These are phyloP conservation scores for Blakeslea trispora DNA, from an alignment of 371 early-diverging fungal genomes.

Conservation along the genomic window DNA sequence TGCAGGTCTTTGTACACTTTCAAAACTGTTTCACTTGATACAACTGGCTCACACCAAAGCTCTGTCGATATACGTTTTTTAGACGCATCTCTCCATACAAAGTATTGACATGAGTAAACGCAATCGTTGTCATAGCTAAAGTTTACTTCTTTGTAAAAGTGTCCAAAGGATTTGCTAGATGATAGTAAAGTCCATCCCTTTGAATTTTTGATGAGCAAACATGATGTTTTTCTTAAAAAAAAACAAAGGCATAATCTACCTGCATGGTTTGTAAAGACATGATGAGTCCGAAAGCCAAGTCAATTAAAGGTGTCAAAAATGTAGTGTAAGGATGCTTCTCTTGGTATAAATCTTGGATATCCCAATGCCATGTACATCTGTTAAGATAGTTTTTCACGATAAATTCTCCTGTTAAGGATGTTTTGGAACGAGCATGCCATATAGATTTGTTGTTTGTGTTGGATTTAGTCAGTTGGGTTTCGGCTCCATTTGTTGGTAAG, in stretches of 20 bases:
- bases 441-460: constrained; percentile 1
- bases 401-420: constrained; percentile 40
- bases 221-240: neutral
- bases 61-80: constrained; percentile 64
- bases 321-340: constrained; percentile 37
- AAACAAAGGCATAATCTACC: constrained; percentile 23
- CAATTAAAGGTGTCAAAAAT: constrained; percentile 26
- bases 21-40: constrained; percentile 8
- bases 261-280: constrained; percentile 62
- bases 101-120: constrained; percentile 61
- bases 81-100: constrained; percentile 57
- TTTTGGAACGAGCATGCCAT: constrained; percentile 27
- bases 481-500: constrained; percentile 11
- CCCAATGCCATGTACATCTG: constrained; percentile 68
- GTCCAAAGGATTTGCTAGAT: constrained; percentile 48
- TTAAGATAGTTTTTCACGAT: constrained; percentile 62
- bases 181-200: constrained; percentile 58
- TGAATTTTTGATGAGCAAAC: neutral
- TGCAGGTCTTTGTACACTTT: constrained; percentile 30
- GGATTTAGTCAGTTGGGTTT: neutral
- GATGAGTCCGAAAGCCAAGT: constrained; percentile 66
- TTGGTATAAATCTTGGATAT: constrained; percentile 46
- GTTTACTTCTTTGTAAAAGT: constrained; percentile 66
- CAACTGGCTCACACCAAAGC: constrained; percentile 73
- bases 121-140: neutral